Conservation (phyloP, 768 basidiomycete species). For the Lactarius vividus region DNA sequence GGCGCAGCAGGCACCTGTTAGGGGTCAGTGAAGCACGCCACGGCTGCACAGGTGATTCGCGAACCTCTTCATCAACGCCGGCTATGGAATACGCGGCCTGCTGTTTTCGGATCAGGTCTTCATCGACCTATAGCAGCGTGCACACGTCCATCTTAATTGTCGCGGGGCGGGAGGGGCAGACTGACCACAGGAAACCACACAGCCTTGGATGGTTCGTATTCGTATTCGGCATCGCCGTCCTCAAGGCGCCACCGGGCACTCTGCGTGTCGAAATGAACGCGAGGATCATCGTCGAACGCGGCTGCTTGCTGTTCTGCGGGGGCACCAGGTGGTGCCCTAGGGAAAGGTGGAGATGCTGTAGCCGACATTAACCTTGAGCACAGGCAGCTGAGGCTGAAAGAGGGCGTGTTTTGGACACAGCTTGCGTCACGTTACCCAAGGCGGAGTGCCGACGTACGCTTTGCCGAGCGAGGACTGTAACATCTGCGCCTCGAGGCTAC, state of each 20-base stretch:
- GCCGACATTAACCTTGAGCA: constrained; percentile 14
- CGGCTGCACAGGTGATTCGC: constrained; percentile 30
- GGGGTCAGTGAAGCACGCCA: constrained; percentile 23
- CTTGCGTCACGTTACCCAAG: constrained; percentile 12
- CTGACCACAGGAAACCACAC: constrained; percentile 84
- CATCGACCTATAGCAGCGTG: constrained; percentile 62
- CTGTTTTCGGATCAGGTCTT: constrained; percentile 82
- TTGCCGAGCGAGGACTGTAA: too few relatives aligned
- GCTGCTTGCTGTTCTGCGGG: constrained; percentile 56
- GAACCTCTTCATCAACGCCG: constrained; percentile 92
- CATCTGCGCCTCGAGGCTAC: not conserved
- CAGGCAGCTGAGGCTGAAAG: not conserved
- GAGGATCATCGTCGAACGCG: constrained; percentile 77
- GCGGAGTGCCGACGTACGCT: not conserved
- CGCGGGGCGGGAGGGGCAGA: constrained; percentile 25
- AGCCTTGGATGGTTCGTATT: constrained; percentile 76
- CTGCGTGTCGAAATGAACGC: constrained; percentile 75
- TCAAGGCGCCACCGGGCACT: constrained; percentile 85
- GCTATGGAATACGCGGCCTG: constrained; percentile 92
- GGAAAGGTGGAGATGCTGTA: constrained; percentile 20
- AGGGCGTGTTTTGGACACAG: constrained; percentile 21
- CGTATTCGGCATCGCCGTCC: constrained; percentile 88
- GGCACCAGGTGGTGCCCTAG: constrained; percentile 47
- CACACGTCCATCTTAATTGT: constrained; percentile 25
- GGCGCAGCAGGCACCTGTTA: constrained; percentile 82